phyloP scores from a whole-genome alignment of 768 basidiomycete species.

The Kockovaella imperatae region DNA sequence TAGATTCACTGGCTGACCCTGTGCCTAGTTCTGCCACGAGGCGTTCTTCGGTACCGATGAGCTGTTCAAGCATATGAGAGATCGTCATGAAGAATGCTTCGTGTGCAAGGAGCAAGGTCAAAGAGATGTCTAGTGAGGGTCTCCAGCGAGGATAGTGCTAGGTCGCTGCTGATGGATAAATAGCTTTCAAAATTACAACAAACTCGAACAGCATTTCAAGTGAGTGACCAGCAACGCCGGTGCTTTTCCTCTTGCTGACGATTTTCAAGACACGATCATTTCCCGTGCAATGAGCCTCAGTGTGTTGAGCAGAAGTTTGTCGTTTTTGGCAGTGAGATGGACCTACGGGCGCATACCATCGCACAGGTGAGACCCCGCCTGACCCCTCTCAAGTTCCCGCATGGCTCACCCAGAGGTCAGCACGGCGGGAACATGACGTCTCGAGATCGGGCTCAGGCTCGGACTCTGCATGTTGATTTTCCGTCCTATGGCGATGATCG shows the following conservation, averaged over 20 bases:
- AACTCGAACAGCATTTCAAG: conserved; percentile 50
- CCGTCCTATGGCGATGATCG: conserved; percentile 6
- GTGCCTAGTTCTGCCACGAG: conserved; percentile 71
- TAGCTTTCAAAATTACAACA: conserved; percentile 73
- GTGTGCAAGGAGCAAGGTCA: conserved; percentile 77
- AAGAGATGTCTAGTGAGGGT: conserved; percentile 73
- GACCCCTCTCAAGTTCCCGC: neutral
- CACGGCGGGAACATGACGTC: conserved; percentile 41
- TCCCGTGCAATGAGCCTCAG: conserved; percentile 62
- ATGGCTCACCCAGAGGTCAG: conserved; percentile 13
- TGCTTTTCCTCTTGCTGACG: neutral
- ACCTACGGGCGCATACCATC: conserved; percentile 85
- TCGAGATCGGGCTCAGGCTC: conserved; percentile 38
- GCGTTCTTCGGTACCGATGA: conserved; percentile 92
- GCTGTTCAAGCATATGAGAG: conserved; percentile 85
- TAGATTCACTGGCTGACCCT: conserved; percentile 3
- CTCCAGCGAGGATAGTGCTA: neutral
- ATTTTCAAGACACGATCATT: conserved; percentile 61
- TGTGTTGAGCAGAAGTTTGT: conserved; percentile 89
- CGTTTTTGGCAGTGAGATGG: conserved; percentile 78
- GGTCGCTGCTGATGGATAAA: neutral
- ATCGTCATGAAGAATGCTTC: conserved; percentile 92
- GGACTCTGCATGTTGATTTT: conserved; percentile 40
- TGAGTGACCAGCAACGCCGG: conserved; percentile 1
- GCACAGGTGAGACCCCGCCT: conserved; percentile 49